Evolutionary conservation across 2,329 filamentous ascomycete species (phyloP), one percentile per base, ranked within the genome.

Genomic region (Fusarium brevicatenulatum): DNA sequence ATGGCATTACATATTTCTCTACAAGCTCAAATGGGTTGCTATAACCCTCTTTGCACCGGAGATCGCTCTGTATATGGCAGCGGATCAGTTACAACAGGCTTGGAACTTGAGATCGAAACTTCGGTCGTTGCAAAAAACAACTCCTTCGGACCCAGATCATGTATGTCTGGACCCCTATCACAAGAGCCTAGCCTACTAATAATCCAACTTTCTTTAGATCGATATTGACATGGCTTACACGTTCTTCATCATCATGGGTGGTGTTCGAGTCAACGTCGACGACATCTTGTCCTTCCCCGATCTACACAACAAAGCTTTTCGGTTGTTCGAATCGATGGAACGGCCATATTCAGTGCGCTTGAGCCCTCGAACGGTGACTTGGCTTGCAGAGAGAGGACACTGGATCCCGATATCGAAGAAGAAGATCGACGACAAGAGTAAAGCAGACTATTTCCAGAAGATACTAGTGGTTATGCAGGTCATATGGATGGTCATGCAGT

Each of bases 401-500:
- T 68, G 76, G 11, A 65, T 73, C 4, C 39, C 32, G 1, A 44
- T 75, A 19, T 47, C 60, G 0, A 37, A 63, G 16, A 58, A 63
- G 2, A 49, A 78, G 16, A 81, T 84, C 9, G 58, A 72, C 49
- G 82, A 84, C 44, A 80, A 80, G 32, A 84, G 80, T 70, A 85
- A 85, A 61, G 79, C 78, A 4, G 77, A 83, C 32, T 68, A 63
- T 1, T 62, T 83, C 11, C 76, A 82, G 11, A 84, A 83, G 66
- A 44, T 68, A 0, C 53, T 85, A 5, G 80, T 83, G 3, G 73
- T 81, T 28, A 58, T 82, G 6, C 83, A 86, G 61, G 80, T 81
- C 0, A n/a, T 65, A 8, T 85, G 83, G 82, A 83, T 85, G 74
- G 53, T 79, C 0, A 47, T 81, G 0, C 80, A 85, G 63, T 78